Evolutionary conservation across 208 protist genomes (phyloP).

Genomic region (Leishmania amazonensis): DNA sequence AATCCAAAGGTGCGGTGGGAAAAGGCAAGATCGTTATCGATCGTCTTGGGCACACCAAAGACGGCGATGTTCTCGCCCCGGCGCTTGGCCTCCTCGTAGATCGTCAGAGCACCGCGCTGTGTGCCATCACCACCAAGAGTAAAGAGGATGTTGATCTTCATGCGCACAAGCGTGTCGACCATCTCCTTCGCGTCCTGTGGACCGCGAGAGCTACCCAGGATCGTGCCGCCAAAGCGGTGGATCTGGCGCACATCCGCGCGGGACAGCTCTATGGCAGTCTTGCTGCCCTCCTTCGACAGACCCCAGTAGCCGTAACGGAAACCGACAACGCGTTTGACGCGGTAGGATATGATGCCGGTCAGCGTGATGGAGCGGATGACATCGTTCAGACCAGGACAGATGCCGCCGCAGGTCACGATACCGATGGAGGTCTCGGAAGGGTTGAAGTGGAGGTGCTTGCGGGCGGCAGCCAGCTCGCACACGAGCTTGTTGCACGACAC

Average conservation of each 20-base stretch:
- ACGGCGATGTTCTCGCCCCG: constrained; percentile 88
- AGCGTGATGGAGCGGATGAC: constrained; percentile 94
- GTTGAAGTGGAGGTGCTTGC: constrained; percentile 90
- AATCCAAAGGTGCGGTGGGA: constrained; percentile 95
- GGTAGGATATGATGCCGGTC: constrained; percentile 76
- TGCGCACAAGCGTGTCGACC: constrained; percentile 85
- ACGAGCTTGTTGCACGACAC: constrained; percentile 70
- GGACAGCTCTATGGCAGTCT: constrained; percentile 88
- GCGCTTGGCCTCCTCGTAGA: constrained; percentile 84
- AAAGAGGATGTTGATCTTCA: constrained; percentile 93
- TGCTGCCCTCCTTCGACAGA: constrained; percentile 86
- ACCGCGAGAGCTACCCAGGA: constrained; percentile 93
- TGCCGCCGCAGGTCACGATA: constrained; percentile 96
- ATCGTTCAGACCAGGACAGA: constrained; percentile 96
- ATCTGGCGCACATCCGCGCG: constrained; percentile 82
- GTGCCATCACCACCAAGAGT: constrained; percentile 95
- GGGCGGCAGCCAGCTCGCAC: constrained; percentile 82
- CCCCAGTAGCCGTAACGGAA: constrained; percentile 94
- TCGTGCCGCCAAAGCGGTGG: constrained; percentile 92
- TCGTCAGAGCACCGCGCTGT: constrained; percentile 83
- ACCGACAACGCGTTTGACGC: constrained; percentile 91
- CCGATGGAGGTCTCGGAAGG: constrained; percentile 85
- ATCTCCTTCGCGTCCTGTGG: constrained; percentile 89
- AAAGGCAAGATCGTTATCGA: constrained; percentile 96
- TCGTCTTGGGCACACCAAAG: constrained; percentile 96